Evolutionary conservation across 2,329 filamentous ascomycete genomes (phyloP), one percentile per base, ranked within the genome.

Genomic region (Colletotrichum tanaceti): DNA sequence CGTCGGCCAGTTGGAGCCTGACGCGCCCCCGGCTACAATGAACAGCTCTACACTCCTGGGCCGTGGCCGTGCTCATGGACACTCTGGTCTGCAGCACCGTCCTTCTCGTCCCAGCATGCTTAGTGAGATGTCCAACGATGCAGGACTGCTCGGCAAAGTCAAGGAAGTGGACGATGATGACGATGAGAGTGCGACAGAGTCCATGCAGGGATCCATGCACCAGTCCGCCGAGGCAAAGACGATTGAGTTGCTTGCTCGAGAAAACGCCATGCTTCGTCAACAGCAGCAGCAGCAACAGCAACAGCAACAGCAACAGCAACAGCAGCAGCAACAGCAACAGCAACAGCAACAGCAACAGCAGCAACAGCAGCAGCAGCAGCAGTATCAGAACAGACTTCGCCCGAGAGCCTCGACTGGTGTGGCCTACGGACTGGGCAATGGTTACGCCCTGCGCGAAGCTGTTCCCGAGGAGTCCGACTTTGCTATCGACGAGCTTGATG

Each of bases 1-100:
- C 0, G 95, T 97, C 55, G 94, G 94, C 5, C 94, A 98, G 77
- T 84, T 94, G 70, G 94, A 97, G 61, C 87, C 90, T 1, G 92
- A 95, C 67, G 80, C 80, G 1, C 74, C 80, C 3, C 74, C 80
- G 16, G 75, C 79, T 4, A 74, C 79, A 2, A 79, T 85, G 77
- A 81, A 79, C 64, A 77, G 84, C 3, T 81, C 86, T 4, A 79
- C 86, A 4, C 80, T 85, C 24, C 77, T 88, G 14, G 82, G 85
- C n/a, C 83, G 87, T 55, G 80, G 84, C 57, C 84, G 86, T 58
- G 75, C 82, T 3, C 72, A 71, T 43, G 85, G 86, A 24, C 89
- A 91, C 71, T 86, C 91, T 35, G 90, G 87, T 67, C 84, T 97
- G 39, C 92, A 95, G 73, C 92, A 96, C 76, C 89, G 93, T 43